Evolutionary conservation across 163 green algal genomes (phyloP), one percentile per base, ranked within the genome.

Genomic region (Scenedesmus sp.): DNA sequence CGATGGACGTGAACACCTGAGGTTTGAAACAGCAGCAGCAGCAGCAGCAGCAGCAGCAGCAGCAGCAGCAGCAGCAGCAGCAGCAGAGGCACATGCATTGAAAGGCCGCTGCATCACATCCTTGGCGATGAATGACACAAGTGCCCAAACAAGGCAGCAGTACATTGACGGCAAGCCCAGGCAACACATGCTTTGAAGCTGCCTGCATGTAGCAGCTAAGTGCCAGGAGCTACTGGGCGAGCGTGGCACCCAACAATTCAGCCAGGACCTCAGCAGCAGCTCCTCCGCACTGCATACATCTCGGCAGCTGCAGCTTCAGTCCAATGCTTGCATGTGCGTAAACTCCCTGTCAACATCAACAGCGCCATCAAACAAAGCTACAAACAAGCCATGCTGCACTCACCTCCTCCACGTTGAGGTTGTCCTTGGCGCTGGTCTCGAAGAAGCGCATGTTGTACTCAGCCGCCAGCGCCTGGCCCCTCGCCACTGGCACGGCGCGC

Each of bases 361-460:
- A 76, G 4, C 15, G 34, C 34, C 34, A 59, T 18, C 59, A 70
- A 26, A 90, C 52, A 59, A 67, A 81, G 9, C 26, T 23, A 26
- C 70, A 81, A 7, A 84, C 76, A 26, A 16, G 10, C 62, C 18
- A 18, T 18, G 10, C 62, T 20, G 7, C 10, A 18, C 62, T 3
- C 62, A 70, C 62, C 92, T 99, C 97, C n/a, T 99, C 97, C 62
- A 99, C 98, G 55, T 98, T 97, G 15, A 94, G 87, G 91, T 98
- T 98, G 82, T 94, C 96, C 94, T 99, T 99, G 46, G 98, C 98
- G 82, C 94, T 98, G 26, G 98, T 99, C 95, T 99, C 98, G 93
- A 99, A 99, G 90, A 99, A 99, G 18, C 94, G 94, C 56, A 99
- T 98, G 34, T 95, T 93, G 90, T 98, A 99, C 94, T 99, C 98